phyloP scores from a whole-genome alignment of 495 filamentous ascomycete species.

The Talaromyces wortmannii region DNA sequence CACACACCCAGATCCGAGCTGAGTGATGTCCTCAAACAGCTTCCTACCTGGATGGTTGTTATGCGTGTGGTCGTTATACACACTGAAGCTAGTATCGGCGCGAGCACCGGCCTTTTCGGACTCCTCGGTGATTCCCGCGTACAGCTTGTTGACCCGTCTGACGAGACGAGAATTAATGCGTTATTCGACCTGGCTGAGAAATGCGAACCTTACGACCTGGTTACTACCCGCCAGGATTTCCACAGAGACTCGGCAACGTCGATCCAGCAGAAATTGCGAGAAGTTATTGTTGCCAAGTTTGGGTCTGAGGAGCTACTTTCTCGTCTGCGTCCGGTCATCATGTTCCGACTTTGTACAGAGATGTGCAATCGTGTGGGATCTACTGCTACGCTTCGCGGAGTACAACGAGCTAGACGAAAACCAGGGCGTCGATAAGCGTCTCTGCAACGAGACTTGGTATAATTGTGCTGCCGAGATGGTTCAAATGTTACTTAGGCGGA shows the following conservation, averaged over 20 bases:
- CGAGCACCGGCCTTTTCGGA: not conserved
- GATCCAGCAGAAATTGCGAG: not conserved
- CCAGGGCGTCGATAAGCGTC: too few relatives aligned
- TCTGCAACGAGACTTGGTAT: too few relatives aligned
- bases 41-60: not conserved
- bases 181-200: not conserved
- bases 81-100: not conserved
- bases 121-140: not conserved
- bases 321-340: not conserved
- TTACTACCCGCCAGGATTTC: not conserved
- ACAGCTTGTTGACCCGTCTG: not conserved
- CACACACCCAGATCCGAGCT: not conserved
- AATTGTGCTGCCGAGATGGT: too few relatives aligned
- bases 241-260: not conserved
- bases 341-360: slow-evolving; percentile 3
- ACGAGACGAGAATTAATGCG: not conserved
- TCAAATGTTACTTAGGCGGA: too few relatives aligned
- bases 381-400: not conserved
- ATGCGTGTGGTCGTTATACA: slow-evolving; percentile 4
- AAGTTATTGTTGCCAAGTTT: not conserved
- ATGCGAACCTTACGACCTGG: not conserved
- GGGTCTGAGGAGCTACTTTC: not conserved
- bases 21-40: not conserved
- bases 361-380: slow-evolving; percentile 1
- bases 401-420: not conserved